phyloP scores from a whole-genome alignment of 441 rosid genomes.

The Manihot esculenta region DNA sequence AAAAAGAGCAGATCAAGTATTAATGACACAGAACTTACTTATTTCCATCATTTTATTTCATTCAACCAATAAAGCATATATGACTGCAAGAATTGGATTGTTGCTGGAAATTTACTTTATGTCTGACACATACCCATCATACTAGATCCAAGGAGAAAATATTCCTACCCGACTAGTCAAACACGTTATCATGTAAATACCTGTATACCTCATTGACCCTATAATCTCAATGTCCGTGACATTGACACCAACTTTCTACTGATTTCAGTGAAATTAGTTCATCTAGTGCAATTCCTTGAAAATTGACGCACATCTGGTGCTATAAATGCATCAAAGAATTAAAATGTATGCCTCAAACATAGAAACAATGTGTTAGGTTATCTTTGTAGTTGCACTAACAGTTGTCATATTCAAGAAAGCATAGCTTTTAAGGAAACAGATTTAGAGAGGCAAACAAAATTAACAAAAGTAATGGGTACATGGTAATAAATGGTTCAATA shows the following conservation, averaged over 20 bases:
- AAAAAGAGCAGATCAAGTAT: background rate
- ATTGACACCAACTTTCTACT: background rate
- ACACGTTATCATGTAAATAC: background rate
- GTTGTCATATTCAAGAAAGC: background rate
- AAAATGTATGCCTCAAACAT: slow-evolving; percentile 3
- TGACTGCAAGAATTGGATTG: too few species aligned
- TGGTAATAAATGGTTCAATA: background rate
- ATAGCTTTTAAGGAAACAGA: background rate
- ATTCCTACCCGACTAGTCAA: background rate
- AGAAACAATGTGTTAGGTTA: background rate
- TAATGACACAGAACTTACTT: background rate
- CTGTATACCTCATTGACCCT: background rate
- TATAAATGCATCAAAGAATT: slow-evolving; percentile 2
- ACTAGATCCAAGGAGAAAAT: background rate
- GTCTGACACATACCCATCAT: background rate
- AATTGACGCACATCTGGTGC: background rate
- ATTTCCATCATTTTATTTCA: background rate
- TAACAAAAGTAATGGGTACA: background rate
- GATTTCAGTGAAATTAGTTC: background rate
- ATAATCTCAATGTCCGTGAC: background rate
- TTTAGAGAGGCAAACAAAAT: background rate
- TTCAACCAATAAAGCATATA: too few species aligned
- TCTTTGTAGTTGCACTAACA: background rate
- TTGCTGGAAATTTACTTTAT: background rate
- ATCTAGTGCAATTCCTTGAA: background rate